Conservation (phyloP, 768 basidiomycete species). For the Leccinum pellstonianum region DNA sequence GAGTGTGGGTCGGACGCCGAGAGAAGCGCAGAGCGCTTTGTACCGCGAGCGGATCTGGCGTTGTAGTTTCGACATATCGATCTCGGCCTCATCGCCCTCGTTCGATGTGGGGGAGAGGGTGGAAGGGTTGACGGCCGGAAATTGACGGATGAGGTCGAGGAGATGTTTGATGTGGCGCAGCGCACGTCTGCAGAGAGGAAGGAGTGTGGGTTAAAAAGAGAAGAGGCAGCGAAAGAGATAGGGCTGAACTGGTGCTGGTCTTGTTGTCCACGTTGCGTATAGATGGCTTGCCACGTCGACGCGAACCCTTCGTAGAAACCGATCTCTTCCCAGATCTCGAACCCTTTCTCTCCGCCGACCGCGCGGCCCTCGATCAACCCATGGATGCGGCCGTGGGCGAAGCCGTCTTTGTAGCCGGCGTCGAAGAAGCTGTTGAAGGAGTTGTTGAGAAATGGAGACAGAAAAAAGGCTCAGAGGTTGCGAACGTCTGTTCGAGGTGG, state of each 20-base stretch:
- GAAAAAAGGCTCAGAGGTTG: background rate
- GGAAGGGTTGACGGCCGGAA: constrained; percentile 78
- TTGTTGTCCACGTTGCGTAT: no score
- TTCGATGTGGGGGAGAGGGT: constrained; percentile 6
- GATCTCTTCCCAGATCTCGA: constrained; percentile 97
- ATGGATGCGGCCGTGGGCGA: constrained; percentile 54
- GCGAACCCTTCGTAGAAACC: constrained; percentile 92
- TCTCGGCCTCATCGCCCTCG: constrained; percentile 30
- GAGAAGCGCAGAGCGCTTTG: constrained; percentile 77
- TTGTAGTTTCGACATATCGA: constrained; percentile 77
- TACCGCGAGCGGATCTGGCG: constrained; percentile 87
- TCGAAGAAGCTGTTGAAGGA: constrained; percentile 66
- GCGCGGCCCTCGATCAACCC: constrained; percentile 91
- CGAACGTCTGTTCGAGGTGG: constrained; percentile 65
- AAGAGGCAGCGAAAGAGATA: no score
- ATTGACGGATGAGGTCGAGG: constrained; percentile 66
- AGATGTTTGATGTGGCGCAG: constrained; percentile 66
- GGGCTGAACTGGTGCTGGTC: constrained; percentile 11
- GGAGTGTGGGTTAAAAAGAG: background rate
- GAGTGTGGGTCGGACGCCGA: constrained; percentile 62
- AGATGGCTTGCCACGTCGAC: constrained; percentile 49
- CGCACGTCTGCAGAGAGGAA: constrained; percentile 44
- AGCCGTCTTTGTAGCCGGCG: constrained; percentile 61
- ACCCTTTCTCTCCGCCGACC: constrained; percentile 86
- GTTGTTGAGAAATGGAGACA: background rate